A percentile compares a stretch with the other conserved stretches of the same genome.
These are phyloP conservation scores for Ambrosia hybrid DNA, from an alignment of 140 eudicot genomes.

Conservation along the genomic window DNA sequence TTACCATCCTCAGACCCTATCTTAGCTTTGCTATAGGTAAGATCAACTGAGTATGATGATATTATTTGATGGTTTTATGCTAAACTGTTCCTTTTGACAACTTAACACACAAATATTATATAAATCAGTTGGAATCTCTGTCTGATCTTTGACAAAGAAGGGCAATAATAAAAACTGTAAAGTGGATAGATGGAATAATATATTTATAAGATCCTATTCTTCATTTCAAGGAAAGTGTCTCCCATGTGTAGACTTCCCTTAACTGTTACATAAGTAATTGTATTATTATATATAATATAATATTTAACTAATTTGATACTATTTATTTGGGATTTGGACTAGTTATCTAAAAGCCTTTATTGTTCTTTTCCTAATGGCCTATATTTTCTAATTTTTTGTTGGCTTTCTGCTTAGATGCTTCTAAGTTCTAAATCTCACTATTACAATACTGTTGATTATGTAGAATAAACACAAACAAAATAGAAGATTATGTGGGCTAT, in stretches of 20 bases:
- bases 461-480: constrained; percentile 29
- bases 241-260: constrained; percentile 34
- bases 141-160: constrained; percentile 15
- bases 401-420: constrained; percentile 12
- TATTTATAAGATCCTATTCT: constrained; percentile 44
- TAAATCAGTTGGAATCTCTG: constrained; percentile 7
- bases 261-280: constrained; percentile 21
- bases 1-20: no score
- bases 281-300: constrained; percentile 6
- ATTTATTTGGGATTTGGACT: constrained; percentile 22
- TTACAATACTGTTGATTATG: constrained; percentile 15
- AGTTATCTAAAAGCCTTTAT: constrained; percentile 28
- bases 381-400: constrained; percentile 12
- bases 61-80: neutral
- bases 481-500: constrained; percentile 30
- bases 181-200: constrained; percentile 22
- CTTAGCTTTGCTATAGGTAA: no score
- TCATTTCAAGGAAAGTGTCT: constrained; percentile 30
- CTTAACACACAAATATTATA: constrained; percentile 5
- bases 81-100: neutral
- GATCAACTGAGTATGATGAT: no score
- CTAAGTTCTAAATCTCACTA: constrained; percentile 28
- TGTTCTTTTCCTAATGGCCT: constrained; percentile 19
- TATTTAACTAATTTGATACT: constrained; percentile 16
- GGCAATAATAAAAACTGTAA: constrained; percentile 5